Conservation (phyloP, 2,329 filamentous ascomycete species). For the Neonectria hederae region DNA sequence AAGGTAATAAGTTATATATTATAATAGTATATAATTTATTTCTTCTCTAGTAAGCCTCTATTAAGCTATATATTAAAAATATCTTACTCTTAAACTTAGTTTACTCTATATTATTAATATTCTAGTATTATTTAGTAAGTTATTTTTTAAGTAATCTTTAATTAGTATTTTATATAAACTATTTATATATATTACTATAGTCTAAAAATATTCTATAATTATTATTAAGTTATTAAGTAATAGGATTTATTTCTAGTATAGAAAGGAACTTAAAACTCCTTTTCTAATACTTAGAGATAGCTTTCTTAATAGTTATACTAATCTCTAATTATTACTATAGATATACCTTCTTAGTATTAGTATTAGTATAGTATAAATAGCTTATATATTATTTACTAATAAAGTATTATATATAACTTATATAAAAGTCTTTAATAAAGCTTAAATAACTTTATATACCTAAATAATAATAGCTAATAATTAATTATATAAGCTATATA, state of each 20-base stretch:
- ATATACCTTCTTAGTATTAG: too few relatives aligned
- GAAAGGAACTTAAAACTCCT: too few relatives aligned
- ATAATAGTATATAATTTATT: too few relatives aligned
- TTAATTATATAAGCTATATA: background rate
- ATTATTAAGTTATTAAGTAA: too few relatives aligned
- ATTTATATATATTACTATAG: background rate
- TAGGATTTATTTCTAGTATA: too few relatives aligned
- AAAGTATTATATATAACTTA: background rate
- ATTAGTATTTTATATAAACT: background rate
- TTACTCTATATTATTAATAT: background rate
- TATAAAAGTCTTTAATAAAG: background rate
- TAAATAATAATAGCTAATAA: background rate
- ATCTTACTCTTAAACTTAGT: background rate
- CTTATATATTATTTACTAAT: background rate
- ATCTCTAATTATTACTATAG: too few relatives aligned
- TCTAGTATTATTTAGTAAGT: background rate
- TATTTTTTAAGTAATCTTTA: background rate
- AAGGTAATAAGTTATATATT: background rate
- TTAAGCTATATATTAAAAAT: too few relatives aligned
- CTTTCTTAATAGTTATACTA: too few relatives aligned
- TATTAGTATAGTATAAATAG: background rate
- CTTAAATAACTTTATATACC: background rate
- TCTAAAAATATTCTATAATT: too few relatives aligned
- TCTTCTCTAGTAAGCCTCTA: too few relatives aligned
- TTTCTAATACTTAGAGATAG: too few relatives aligned